Evolutionary conservation across 169 alveolate genomes (phyloP).

Genomic region (Cryptosporidium canis): DNA sequence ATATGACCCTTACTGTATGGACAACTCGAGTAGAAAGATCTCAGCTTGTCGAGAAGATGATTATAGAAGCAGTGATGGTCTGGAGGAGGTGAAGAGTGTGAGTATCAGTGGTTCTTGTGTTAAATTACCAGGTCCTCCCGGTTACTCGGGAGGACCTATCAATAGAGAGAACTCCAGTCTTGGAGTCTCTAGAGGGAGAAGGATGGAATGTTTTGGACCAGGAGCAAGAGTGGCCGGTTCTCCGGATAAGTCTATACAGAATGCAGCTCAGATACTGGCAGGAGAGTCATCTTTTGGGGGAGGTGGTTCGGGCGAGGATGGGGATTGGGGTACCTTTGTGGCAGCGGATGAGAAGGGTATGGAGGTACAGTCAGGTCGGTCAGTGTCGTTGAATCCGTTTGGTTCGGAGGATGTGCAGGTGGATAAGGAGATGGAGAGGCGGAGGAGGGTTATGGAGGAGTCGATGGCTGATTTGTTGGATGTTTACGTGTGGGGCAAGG

Average conservation of each 20-base stretch:
- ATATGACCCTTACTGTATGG: slow-evolving; percentile 31
- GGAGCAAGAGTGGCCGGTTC: no score
- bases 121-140: background rate
- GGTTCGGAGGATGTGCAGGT: background rate
- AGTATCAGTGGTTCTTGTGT: background rate
- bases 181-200: background rate
- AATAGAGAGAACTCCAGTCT: background rate
- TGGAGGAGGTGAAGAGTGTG: background rate
- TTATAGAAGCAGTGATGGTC: background rate
- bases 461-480: background rate
- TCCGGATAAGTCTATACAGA: slow-evolving; percentile 21
- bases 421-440: background rate
- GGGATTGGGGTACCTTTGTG: slow-evolving; percentile 25
- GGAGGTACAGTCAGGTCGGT: no score
- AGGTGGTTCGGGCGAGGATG: background rate
- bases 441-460: background rate
- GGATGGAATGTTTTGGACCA: background rate
- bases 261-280: slow-evolving; percentile 42
- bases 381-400: background rate
- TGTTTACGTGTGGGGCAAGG: background rate
- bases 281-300: background rate
- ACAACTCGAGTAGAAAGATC: background rate
- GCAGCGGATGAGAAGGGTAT: no score
- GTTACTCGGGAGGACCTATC: background rate
- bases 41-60: background rate